Conservation (phyloP, 1,139 yeast species). For the Candida sanyaensis region DNA sequence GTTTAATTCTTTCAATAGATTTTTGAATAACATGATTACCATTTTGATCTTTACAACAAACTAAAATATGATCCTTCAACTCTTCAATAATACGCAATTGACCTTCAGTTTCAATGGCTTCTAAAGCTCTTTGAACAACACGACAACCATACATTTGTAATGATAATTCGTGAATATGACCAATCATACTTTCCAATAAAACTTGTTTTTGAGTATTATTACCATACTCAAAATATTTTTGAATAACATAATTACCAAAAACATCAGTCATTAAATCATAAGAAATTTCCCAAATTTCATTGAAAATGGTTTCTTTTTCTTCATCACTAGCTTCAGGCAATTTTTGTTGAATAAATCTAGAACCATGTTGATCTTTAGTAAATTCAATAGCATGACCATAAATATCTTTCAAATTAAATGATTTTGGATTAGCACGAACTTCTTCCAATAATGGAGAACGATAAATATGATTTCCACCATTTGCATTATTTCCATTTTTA, state of each 20-base stretch:
- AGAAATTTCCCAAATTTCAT: constrained; percentile 76
- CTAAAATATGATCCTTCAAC: constrained; percentile 65
- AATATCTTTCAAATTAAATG: constrained; percentile 68
- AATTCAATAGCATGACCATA: constrained; percentile 90
- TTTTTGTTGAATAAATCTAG: constrained; percentile 91
- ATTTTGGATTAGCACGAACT: constrained; percentile 71
- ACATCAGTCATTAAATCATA: constrained; percentile 92
- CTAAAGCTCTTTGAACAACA: constrained; percentile 93
- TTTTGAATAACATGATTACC: constrained; percentile 98
- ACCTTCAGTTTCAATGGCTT: constrained; percentile 66
- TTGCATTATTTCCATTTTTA: constrained; percentile 1
- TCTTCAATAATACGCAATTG: constrained; percentile 74
- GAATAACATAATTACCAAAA: constrained; percentile 96
- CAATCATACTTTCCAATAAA: constrained; percentile 73
- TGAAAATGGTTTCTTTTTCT: constrained; percentile 76
- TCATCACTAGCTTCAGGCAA: constrained; percentile 68
- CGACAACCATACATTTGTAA: constrained; percentile 98
- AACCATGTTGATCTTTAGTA: constrained; percentile 95
- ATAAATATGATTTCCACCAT: constrained; percentile 49
- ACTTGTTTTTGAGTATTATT: constrained; percentile 67
- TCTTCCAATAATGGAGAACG: constrained; percentile 86
- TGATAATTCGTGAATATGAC: constrained; percentile 74
- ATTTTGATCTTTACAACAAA: constrained; percentile 93
- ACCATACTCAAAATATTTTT: constrained; percentile 89
- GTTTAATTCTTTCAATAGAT: constrained; percentile 77